These are phyloP conservation scores for Aspergillus latus DNA, from an alignment of 2,329 filamentous ascomycete genomes.

Conservation along the genomic window DNA sequence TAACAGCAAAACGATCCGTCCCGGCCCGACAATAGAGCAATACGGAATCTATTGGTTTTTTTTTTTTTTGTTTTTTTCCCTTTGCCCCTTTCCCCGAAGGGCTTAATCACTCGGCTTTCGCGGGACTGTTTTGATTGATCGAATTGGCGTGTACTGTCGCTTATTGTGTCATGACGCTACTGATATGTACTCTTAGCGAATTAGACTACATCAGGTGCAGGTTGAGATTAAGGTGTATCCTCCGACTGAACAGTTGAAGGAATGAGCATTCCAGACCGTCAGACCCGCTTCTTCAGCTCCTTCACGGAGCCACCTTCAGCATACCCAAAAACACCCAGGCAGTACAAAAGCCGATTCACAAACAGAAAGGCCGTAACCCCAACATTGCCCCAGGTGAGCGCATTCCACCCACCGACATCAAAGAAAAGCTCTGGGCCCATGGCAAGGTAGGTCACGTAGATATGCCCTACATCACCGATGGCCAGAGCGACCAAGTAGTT, in stretches of 20 bases:
- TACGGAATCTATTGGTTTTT: no score
- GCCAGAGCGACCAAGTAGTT: constrained; percentile 67
- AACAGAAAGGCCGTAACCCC: constrained; percentile 63
- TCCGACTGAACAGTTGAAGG: not conserved
- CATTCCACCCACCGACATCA: constrained; percentile 63
- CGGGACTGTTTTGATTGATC: not conserved
- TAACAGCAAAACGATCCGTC: not conserved
- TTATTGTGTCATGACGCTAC: not conserved
- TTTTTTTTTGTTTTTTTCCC: no score
- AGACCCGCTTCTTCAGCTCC: constrained; percentile 42
- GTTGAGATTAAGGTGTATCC: no score
- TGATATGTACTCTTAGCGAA: constrained; percentile 4
- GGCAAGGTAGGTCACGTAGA: constrained; percentile 60
- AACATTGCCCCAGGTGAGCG: constrained; percentile 72
- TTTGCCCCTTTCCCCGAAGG: no score
- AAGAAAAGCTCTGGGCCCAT: constrained; percentile 58
- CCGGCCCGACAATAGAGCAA: not conserved
- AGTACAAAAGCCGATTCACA: constrained; percentile 56
- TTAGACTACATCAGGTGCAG: not conserved
- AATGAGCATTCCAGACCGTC: not conserved
- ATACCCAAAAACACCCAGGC: constrained; percentile 60
- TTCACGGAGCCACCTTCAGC: constrained; percentile 50
- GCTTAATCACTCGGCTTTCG: not conserved
- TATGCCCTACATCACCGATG: constrained; percentile 66
- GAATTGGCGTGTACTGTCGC: not conserved